Evolutionary conservation across 805 yeast genomes (phyloP), one percentile per base, ranked within the genome.

Genomic region (Candida dajiaensis): DNA sequence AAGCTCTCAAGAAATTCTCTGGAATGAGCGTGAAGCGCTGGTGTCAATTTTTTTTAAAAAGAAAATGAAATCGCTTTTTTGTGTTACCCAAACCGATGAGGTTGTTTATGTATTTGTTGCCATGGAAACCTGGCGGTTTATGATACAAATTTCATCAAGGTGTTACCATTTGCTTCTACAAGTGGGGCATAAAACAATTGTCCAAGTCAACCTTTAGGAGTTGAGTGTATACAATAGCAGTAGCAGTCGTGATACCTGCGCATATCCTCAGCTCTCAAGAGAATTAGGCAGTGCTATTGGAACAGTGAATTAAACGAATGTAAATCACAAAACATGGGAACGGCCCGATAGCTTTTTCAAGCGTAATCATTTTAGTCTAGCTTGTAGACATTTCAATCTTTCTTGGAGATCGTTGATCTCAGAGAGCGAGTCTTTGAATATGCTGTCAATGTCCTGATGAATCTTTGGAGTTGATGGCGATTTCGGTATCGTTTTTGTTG

Each of bases 401-500:
- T 20, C 39, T 36, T 36, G 39, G 8, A 72, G 49, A 19, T 57
- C 63, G 45, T 70, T 71, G 50, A 76, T 65, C 52, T 74, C 75
- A 21, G 71, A 71, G 42, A 82, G 67, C 8, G 83, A 69, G 2
- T 86, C 85, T 54, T 74, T 67, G 62, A 81, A 83, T 60, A 81
- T 68, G 20, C 72, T 73, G 41, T 72, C 74, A 8, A 81, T 76
- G 5, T 67, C 62, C 4, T 78, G 76, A 53, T 74, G 78, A 25
- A 68, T 53, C 20, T 33, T 28, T 13, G 26, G 28, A 4, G 25
- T 29, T 8, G 43, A 22, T 51, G 46, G 22, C 35, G 46, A 20
- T 38, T 40, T 19, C 29, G 15, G 35, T 16, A 25, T 22, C 23
- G 29, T 18, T 20, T 16, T 9, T n/a, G 36, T 23, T 19, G 28